These are phyloP conservation scores for Euphrasia arctica DNA, from an alignment of 305 asterid species.

Conservation along the genomic window DNA sequence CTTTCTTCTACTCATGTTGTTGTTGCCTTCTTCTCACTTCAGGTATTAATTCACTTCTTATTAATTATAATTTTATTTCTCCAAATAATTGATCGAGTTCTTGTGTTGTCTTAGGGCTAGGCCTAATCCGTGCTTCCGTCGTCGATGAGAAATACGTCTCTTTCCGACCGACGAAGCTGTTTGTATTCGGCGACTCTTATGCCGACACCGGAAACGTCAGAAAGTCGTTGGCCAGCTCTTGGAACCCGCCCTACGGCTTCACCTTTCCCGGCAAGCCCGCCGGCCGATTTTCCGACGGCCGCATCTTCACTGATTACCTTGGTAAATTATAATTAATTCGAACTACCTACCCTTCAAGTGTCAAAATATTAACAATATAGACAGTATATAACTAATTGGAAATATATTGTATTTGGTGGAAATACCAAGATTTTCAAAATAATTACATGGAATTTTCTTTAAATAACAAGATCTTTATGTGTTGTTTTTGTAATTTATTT, in stretches of 20 bases:
- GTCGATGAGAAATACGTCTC: not conserved
- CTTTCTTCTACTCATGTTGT: conserved; percentile 20
- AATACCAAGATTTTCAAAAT: too few species aligned
- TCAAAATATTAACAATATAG: too few species aligned
- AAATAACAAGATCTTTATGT: too few species aligned
- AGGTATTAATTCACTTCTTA: conserved; percentile 24
- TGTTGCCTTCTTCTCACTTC: conserved; percentile 33
- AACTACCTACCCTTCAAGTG: too few species aligned
- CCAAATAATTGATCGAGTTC: not conserved
- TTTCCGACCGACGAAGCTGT: conserved; percentile 27
- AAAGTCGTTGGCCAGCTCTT: conserved; percentile 40
- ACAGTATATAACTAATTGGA: too few species aligned
- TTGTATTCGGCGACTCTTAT: conserved; percentile 67
- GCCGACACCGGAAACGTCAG: conserved; percentile 58
- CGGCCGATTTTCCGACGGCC: conserved; percentile 74
- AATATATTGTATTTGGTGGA: too few species aligned
- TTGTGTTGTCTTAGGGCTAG: conserved; percentile 8
- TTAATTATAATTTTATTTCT: not conserved
- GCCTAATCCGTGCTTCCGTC: conserved; percentile 1
- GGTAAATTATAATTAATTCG: conserved; percentile 29
- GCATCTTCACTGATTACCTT: conserved; percentile 58
- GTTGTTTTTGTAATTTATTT: too few species aligned
- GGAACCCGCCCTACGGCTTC: conserved; percentile 58
- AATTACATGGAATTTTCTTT: too few species aligned
- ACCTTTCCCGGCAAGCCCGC: conserved; percentile 78